These are phyloP conservation scores for Aegilops umbellulata DNA, from an alignment of 176 grass and related monocot species.

Conservation along the genomic window DNA sequence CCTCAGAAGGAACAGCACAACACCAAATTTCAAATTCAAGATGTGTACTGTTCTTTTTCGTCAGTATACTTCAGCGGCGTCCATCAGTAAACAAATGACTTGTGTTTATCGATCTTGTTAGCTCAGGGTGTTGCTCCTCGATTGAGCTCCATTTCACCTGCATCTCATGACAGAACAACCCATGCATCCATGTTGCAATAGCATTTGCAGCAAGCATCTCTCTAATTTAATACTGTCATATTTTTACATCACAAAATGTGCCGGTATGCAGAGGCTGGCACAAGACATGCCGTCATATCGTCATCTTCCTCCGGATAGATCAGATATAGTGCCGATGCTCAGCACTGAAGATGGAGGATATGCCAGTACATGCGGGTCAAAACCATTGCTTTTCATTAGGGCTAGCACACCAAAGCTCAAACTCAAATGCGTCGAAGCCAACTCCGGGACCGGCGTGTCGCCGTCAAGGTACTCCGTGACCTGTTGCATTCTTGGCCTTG, in stretches of 20 bases:
- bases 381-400: background rate
- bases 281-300: background rate
- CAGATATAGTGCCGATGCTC: constrained; percentile 8
- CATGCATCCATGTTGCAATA: background rate
- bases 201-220: background rate
- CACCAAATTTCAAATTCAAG: background rate
- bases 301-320: constrained; percentile 12
- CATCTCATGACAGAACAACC: background rate
- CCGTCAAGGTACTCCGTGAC: background rate
- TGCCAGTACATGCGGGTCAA: background rate
- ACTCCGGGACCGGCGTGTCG: background rate
- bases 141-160: background rate
- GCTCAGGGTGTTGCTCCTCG: background rate
- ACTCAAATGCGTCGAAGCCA: background rate
- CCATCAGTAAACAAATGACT: background rate
- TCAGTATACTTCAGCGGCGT: background rate
- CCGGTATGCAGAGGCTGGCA: too few species aligned
- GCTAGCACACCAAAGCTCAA: background rate
- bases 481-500: constrained; percentile 1
- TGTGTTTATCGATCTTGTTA: background rate
- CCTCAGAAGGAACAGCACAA: background rate
- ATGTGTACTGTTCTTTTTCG: background rate
- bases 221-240: background rate
- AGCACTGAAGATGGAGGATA: background rate
- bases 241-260: background rate